These are phyloP conservation scores for Ustilago tritici DNA, from an alignment of 1,284 basidiomycete genomes.

Conservation along the genomic window DNA sequence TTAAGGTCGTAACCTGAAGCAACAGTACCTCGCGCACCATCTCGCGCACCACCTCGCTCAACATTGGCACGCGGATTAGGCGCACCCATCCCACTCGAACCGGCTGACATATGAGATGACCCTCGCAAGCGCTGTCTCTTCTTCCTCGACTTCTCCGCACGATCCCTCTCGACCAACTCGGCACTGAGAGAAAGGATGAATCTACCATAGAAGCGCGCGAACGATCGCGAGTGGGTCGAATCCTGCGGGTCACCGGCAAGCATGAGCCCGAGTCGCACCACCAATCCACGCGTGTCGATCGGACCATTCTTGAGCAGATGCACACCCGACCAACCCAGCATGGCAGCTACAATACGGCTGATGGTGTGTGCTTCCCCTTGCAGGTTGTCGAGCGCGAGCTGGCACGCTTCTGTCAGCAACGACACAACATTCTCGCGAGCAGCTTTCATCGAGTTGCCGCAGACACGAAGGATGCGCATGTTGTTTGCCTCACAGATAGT, in stretches of 20 bases:
- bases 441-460: slow-evolving; percentile 37
- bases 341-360: slow-evolving; percentile 45
- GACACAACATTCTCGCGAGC: slow-evolving; percentile 41
- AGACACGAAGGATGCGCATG: slow-evolving; percentile 49
- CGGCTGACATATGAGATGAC: slow-evolving; percentile 36
- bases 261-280: slow-evolving; percentile 49
- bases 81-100: slow-evolving; percentile 27
- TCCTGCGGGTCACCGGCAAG: slow-evolving; percentile 43
- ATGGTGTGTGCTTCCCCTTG: slow-evolving; percentile 30
- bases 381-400: slow-evolving; percentile 40
- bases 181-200: slow-evolving; percentile 54
- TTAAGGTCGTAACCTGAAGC: slow-evolving; percentile 15
- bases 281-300: slow-evolving; percentile 47
- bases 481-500: slow-evolving; percentile 44
- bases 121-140: slow-evolving; percentile 48
- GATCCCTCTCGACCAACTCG: slow-evolving; percentile 45
- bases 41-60: slow-evolving; percentile 10
- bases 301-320: slow-evolving; percentile 51
- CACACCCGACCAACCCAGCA: slow-evolving; percentile 51
- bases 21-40: not conserved
- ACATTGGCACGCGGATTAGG: slow-evolving; percentile 22
- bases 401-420: slow-evolving; percentile 38
- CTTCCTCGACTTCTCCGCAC: slow-evolving; percentile 41
- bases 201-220: slow-evolving; percentile 47
- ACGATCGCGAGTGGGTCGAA: slow-evolving; percentile 39